Base-by-base conservation (phyloP, 78 protist genomes). In the Dictyostelium brefeldianum region DNA sequence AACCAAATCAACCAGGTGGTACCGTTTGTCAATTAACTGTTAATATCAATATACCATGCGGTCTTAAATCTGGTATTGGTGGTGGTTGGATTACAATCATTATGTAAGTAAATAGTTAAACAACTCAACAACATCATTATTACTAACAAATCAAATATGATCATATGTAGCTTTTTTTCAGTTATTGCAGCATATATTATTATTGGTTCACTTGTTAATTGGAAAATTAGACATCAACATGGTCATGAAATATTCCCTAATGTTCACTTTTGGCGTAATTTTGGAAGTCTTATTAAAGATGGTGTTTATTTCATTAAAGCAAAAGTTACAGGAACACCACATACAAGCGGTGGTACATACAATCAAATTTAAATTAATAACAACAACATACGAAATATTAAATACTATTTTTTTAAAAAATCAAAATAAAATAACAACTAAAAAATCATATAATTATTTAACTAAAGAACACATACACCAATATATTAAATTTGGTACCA, bases 51-150 rank as follows among this genome's bases (percentile, higher is more conserved):
- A 43, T 71, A 7, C 78, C 78, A 71, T 71, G 78, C 18, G 56
- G 56, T 51, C 15, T 51, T 8, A 29, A 69, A 31, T 36, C 53
- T 14, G 29, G 43, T 36, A 36, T 83, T n/a, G 71, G 83, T 57
- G 91, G 91, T 57, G 91, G 91, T 46, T 84, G 91, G 91, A 69
- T 84, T 51, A 73, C 74, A 20, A 43, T 84, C 47, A 84, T 84
- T 47, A 57, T 84, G 77, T 80, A 22, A 41, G 71, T 78, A 65
- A 29, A 0, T 17, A n/a, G n/a, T 41, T 69, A 25, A n/a, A 9
- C 14, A 62, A 20, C n/a, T 22, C n/a, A 62, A 62, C 59, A 22
- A 10, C 10, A 22, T 9, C n/a, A 22, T n/a, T 62, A 10, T 62
- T 62, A 25, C 11, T 62, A 25, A 14, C 18, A 53, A 51, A 51